phyloP scores from a whole-genome alignment of 83 land plant species.

The Diphasiastrum complanatum region DNA sequence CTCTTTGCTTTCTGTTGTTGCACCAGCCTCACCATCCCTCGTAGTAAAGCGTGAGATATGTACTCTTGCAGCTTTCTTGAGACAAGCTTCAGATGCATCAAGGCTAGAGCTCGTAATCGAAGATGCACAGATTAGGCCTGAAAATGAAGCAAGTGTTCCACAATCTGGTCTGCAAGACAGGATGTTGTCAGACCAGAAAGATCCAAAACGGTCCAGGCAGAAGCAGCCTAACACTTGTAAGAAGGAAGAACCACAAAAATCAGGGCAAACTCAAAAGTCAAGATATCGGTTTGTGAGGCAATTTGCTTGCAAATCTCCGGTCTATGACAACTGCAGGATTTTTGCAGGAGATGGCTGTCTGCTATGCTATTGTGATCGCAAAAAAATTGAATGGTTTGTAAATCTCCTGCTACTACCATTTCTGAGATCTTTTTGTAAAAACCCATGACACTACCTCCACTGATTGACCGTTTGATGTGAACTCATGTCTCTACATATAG shows the following conservation, averaged over 20 bases:
- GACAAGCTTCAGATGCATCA: no score
- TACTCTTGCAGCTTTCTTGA: conserved; percentile 33
- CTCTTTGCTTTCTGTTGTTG: conserved; percentile 14
- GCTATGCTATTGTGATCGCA: conserved; percentile 89
- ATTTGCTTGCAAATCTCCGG: conserved; percentile 98
- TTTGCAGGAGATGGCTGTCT: conserved; percentile 95
- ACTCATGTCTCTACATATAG: no score
- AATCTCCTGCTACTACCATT: conserved; percentile 8
- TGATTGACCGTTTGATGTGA: no score
- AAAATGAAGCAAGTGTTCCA: no score
- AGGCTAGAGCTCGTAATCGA: no score
- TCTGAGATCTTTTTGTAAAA: background rate
- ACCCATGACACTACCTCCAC: no score
- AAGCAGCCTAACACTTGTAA: background rate
- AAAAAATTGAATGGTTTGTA: conserved; percentile 84
- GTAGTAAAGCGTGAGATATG: conserved; percentile 43
- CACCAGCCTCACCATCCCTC: conserved; percentile 62
- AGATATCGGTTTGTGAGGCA: conserved; percentile 71
- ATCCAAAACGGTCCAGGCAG: background rate
- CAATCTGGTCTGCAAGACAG: background rate
- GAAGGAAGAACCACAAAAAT: conserved; percentile 21
- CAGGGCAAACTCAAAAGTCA: conserved; percentile 41
- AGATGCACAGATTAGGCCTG: no score
- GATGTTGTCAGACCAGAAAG: background rate
- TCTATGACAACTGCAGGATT: conserved; percentile 92